phyloP scores from a whole-genome alignment of 352 stramenopile genomes.

The Phytophthora syringae region DNA sequence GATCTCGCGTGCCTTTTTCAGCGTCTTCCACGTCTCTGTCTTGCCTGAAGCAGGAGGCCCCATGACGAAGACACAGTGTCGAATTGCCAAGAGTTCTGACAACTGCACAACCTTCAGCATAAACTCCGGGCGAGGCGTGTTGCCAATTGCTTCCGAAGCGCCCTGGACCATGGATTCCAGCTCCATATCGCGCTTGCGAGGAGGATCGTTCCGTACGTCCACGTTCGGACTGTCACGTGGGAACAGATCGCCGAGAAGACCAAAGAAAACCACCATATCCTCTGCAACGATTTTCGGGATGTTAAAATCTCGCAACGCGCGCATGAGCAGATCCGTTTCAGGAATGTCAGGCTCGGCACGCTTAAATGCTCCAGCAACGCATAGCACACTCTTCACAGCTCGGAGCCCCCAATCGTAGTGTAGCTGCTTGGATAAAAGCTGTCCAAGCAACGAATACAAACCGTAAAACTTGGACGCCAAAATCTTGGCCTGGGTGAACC shows the following conservation, averaged over 20 bases:
- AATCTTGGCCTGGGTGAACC: slow-evolving; percentile 95
- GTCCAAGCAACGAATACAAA: slow-evolving; percentile 93
- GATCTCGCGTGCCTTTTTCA: slow-evolving; percentile 88
- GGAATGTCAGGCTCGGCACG: slow-evolving; percentile 92
- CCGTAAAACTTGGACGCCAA: slow-evolving; percentile 97
- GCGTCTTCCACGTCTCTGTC: slow-evolving; percentile 95
- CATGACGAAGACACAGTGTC: slow-evolving; percentile 98
- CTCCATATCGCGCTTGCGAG: slow-evolving; percentile 92
- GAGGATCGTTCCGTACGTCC: slow-evolving; percentile 91
- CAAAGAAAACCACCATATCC: slow-evolving; percentile 96
- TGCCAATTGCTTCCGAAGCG: slow-evolving; percentile 79
- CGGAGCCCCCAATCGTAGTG: slow-evolving; percentile 97
- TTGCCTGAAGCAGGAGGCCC: slow-evolving; percentile 94
- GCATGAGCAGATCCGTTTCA: slow-evolving; percentile 95
- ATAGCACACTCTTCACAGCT: slow-evolving; percentile 95
- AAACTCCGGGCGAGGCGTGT: slow-evolving; percentile 83
- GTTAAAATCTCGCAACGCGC: slow-evolving; percentile 97
- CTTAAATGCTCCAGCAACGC: slow-evolving; percentile 95
- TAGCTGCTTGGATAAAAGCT: slow-evolving; percentile 94
- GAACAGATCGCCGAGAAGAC: slow-evolving; percentile 95
- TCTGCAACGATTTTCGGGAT: slow-evolving; percentile 97
- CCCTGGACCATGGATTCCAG: slow-evolving; percentile 92
- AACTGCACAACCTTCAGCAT: slow-evolving; percentile 97
- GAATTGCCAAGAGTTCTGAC: slow-evolving; percentile 94
- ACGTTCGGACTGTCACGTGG: slow-evolving; percentile 87